These are phyloP conservation scores for Plasmodium ovale DNA, from an alignment of 169 alveolate species.

Conservation along the genomic window DNA sequence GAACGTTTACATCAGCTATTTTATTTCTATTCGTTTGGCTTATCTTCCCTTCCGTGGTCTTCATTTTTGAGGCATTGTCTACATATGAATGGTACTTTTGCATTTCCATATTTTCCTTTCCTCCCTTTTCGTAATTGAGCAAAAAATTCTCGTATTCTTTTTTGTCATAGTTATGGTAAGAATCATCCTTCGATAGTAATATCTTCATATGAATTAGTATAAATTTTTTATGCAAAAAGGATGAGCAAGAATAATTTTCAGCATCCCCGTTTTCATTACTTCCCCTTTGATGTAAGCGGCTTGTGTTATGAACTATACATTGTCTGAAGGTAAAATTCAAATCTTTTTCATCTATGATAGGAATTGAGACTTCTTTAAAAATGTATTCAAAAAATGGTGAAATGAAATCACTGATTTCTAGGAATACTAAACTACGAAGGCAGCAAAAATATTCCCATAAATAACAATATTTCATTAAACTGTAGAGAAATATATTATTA, in stretches of 20 bases:
- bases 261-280: neutral
- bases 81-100: neutral
- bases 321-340: constrained; percentile 67
- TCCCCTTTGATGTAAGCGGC: neutral
- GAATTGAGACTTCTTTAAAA: constrained; percentile 60
- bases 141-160: neutral
- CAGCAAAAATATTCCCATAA: constrained; percentile 65
- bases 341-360: constrained; percentile 69
- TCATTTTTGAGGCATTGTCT: neutral
- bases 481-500: constrained; percentile 64
- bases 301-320: constrained; percentile 30
- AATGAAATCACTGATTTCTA: constrained; percentile 73
- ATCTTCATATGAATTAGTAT: constrained; percentile 53
- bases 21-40: no score
- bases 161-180: constrained; percentile 3
- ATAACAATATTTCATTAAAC: constrained; percentile 69
- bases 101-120: neutral
- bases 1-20: no score
- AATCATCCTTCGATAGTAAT: constrained; percentile 20
- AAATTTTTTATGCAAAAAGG: constrained; percentile 67
- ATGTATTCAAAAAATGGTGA: constrained; percentile 66
- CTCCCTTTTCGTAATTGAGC: neutral
- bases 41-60: neutral
- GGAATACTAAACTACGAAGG: constrained; percentile 73
- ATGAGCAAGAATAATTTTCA: constrained; percentile 36